Conservation (phyloP, 2,329 filamentous ascomycete species). For the Fusarium nematophilum region DNA sequence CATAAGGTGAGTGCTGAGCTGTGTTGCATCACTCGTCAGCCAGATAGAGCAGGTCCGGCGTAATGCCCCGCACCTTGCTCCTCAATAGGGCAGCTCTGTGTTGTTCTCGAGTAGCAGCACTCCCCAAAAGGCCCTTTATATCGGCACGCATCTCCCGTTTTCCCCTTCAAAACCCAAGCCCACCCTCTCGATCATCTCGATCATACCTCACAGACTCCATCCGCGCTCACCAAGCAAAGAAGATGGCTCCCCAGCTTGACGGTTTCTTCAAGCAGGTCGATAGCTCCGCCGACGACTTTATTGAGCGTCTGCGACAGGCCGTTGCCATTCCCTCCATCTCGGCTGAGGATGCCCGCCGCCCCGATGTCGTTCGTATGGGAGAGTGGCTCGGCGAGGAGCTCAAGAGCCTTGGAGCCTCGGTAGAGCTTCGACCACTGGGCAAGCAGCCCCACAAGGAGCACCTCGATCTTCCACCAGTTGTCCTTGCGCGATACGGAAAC, state of each 20-base stretch:
- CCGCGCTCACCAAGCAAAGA: constrained; percentile 70
- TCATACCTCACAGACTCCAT: constrained; percentile 65
- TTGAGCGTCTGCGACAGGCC: constrained; percentile 88
- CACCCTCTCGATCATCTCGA: constrained; percentile 41
- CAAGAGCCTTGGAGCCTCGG: constrained; percentile 83
- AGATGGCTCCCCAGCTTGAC: constrained; percentile 92
- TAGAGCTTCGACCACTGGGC: constrained; percentile 87
- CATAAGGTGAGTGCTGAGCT: constrained; percentile 38
- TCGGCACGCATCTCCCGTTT: constrained; percentile 34
- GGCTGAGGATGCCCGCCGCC: constrained; percentile 86
- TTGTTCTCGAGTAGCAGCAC: constrained; percentile 37
- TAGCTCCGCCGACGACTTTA: constrained; percentile 80
- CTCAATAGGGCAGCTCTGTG: constrained; percentile 47
- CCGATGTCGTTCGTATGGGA: constrained; percentile 96
- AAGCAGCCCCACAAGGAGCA: constrained; percentile 92
- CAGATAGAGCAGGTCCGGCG: constrained; percentile 43
- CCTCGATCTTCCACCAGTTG: constrained; percentile 90
- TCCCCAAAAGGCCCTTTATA: constrained; percentile 42
- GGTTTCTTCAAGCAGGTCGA: constrained; percentile 95
- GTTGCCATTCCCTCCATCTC: constrained; percentile 98
- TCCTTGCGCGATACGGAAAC: constrained; percentile 91
- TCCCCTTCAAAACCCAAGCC: constrained; percentile 22
- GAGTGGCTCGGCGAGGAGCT: constrained; percentile 89
- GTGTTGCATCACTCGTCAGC: constrained; percentile 38
- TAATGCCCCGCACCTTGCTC: constrained; percentile 61